A percentile compares a stretch with the other conserved stretches of the same genome.
Evolutionary conservation across 1,139 yeast genomes (phyloP).

Genomic region (Chernovozyma sophiae-reginae): DNA sequence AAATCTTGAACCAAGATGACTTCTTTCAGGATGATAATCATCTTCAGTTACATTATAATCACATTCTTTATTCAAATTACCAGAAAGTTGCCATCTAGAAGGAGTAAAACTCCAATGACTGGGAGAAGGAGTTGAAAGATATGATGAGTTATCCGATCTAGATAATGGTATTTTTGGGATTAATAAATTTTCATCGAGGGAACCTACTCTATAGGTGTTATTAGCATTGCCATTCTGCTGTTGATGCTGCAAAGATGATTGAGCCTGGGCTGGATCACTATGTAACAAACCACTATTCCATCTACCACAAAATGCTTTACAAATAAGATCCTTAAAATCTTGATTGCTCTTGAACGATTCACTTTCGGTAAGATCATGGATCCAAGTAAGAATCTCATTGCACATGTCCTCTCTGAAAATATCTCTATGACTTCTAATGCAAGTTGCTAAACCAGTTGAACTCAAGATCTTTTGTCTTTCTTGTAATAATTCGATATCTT

Average conservation of each 20-base stretch:
- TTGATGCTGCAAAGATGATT: too few species aligned
- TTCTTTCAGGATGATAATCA: conserved; percentile 22
- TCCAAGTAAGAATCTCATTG: conserved; percentile 64
- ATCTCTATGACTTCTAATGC: conserved; percentile 67
- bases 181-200: conserved; percentile 25
- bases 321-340: conserved; percentile 47
- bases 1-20: conserved; percentile 63
- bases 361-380: conserved; percentile 55
- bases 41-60: conserved; percentile 34
- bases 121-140: conserved; percentile 8
- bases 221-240: too few species aligned
- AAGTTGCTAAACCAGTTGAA: conserved; percentile 61
- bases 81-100: conserved; percentile 40
- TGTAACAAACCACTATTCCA: conserved; percentile 53
- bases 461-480: conserved; percentile 51
- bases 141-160: conserved; percentile 11
- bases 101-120: conserved; percentile 38
- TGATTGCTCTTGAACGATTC: conserved; percentile 50
- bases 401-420: conserved; percentile 80
- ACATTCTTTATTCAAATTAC: conserved; percentile 40
- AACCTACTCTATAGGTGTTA: conserved; percentile 27
- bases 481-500: conserved; percentile 45
- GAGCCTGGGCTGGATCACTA: conserved; percentile 4
- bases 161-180: conserved; percentile 31
- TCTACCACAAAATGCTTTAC: conserved; percentile 45